These are phyloP conservation scores for Hypoxylon subgilvum DNA, from an alignment of 495 filamentous ascomycete genomes.

Conservation along the genomic window DNA sequence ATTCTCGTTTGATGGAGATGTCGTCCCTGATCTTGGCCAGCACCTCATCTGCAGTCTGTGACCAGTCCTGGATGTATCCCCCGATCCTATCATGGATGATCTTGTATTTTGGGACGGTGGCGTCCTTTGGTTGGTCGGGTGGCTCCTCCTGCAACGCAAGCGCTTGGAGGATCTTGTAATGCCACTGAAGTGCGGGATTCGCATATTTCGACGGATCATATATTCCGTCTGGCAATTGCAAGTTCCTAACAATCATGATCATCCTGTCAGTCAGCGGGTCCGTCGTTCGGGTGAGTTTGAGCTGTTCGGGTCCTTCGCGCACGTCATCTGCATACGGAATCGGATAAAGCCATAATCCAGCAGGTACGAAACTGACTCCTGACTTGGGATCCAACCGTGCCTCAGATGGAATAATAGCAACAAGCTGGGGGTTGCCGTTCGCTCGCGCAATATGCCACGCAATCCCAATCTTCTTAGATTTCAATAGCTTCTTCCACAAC, in stretches of 20 bases:
- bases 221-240: conserved; percentile 84
- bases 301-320: conserved; percentile 66
- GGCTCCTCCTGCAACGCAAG: conserved; percentile 91
- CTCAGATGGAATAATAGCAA: conserved; percentile 77
- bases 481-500: conserved; percentile 82
- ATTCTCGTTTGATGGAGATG: conserved; percentile 52
- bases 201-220: conserved; percentile 90
- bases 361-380: conserved; percentile 72
- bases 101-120: conserved; percentile 79
- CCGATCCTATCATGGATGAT: conserved; percentile 86
- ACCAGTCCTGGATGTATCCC: conserved; percentile 75
- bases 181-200: conserved; percentile 96
- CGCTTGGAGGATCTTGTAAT: conserved; percentile 92
- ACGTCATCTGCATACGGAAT: conserved; percentile 93
- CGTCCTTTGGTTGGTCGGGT: conserved; percentile 79
- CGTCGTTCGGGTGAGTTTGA: conserved; percentile 62
- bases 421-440: conserved; percentile 77
- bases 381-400: conserved; percentile 66
- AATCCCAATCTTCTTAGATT: conserved; percentile 76
- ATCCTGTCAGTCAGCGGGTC: conserved; percentile 78
- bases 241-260: conserved; percentile 78
- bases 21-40: conserved; percentile 32
- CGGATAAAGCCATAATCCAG: conserved; percentile 87
- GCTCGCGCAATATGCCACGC: conserved; percentile 88
- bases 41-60: conserved; percentile 53